Conservation (phyloP, 805 yeast genomes). For the Yamadazyma sp. region DNA sequence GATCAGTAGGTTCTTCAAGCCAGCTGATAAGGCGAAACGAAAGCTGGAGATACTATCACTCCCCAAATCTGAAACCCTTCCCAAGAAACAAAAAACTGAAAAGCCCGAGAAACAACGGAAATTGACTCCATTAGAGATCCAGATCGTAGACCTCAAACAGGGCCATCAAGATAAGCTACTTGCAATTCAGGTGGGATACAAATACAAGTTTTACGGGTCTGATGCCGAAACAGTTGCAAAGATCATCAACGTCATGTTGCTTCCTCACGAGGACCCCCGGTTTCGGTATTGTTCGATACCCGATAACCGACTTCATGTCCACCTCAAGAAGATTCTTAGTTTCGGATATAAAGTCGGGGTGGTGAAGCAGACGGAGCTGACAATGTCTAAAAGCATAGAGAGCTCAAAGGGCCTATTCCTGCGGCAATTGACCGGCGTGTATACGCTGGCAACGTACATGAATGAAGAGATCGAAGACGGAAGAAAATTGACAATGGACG, state of each 20-base stretch:
- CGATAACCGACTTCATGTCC: slow-evolving; percentile 67
- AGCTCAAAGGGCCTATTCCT: slow-evolving; percentile 56
- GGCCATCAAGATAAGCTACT: slow-evolving; percentile 65
- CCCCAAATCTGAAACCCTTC: too few relatives aligned
- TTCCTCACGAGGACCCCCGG: slow-evolving; percentile 60
- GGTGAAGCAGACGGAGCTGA: slow-evolving; percentile 81
- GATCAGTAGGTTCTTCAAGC: slow-evolving; percentile 12
- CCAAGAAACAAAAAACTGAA: slow-evolving; percentile 26
- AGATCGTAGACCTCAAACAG: slow-evolving; percentile 64
- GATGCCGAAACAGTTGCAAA: slow-evolving; percentile 75
- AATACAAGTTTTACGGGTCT: slow-evolving; percentile 80
- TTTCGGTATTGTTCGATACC: slow-evolving; percentile 90
- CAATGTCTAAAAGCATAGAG: slow-evolving; percentile 64
- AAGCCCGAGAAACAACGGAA: slow-evolving; percentile 22
- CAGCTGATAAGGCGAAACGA: slow-evolving; percentile 8
- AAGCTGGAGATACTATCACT: slow-evolving; percentile 1
- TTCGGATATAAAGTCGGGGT: slow-evolving; percentile 82
- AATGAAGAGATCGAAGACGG: slow-evolving; percentile 47
- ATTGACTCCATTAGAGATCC: slow-evolving; percentile 75
- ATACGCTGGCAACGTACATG: slow-evolving; percentile 81
- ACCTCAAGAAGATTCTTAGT: slow-evolving; percentile 68
- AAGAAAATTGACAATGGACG: slow-evolving; percentile 15
- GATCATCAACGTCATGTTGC: slow-evolving; percentile 65
- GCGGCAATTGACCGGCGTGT: slow-evolving; percentile 66
- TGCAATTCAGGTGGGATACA: slow-evolving; percentile 88